Evolutionary conservation across 345 rosid genomes (phyloP).

Genomic region (Aurinia saxatilis): DNA sequence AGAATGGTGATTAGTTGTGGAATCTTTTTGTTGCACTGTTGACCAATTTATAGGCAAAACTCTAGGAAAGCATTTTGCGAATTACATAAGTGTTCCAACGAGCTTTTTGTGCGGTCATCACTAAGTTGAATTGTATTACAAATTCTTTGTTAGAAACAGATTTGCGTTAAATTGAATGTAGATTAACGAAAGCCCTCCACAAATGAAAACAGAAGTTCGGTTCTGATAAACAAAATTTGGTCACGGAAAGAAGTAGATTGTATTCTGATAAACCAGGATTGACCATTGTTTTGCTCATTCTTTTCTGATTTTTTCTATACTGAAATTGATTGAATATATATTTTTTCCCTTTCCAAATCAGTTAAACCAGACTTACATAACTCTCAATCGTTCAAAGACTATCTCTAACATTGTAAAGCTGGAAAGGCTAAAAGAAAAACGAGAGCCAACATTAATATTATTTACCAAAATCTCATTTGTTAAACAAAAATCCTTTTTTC

Average conservation of each 20-base stretch:
- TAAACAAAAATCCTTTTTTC: conserved; percentile 54
- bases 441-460: conserved; percentile 10
- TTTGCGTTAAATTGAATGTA: neutral
- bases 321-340: conserved; percentile 7
- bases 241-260: neutral
- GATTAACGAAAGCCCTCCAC: neutral
- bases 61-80: neutral
- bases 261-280: neutral
- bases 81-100: neutral
- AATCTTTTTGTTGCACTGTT: neutral
- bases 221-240: too few species aligned
- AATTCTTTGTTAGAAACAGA: neutral
- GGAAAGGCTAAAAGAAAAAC: neutral
- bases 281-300: neutral
- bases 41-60: neutral
- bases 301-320: conserved; percentile 2
- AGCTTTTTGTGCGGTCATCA: neutral
- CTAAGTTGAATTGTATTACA: neutral
- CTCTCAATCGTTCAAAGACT: conserved; percentile 9
- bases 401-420: conserved; percentile 17
- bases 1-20: conserved; percentile 36
- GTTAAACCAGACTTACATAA: conserved; percentile 15
- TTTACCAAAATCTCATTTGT: conserved; percentile 36
- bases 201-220: neutral
- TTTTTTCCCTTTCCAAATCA: neutral